Evolutionary conservation across 805 yeast species (phyloP), one percentile per base, ranked within the genome.

Genomic region (Lachancea thermotolerans): DNA sequence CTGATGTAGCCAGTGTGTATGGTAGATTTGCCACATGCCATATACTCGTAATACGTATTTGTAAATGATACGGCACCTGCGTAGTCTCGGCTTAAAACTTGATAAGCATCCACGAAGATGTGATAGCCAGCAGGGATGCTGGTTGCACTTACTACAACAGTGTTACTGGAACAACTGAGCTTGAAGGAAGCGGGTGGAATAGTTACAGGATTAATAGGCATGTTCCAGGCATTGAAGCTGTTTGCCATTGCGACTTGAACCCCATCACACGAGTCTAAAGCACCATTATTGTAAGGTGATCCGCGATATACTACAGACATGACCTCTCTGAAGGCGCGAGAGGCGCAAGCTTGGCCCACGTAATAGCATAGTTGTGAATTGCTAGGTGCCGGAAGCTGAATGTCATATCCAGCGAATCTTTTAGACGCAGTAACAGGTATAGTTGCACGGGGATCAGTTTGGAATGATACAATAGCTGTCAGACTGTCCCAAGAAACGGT

Each of bases 121-220:
- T 47, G 47, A 33, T 47, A 49, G 10, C 49, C 46, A 3, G 49
- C 49, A 5, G 53, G 50, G 14, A 49, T 37, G 33, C 49, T 39
- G 31, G 41, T 42, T 25, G 53, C 53, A 28, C 44, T 40, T 25
- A 49, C 35, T 3, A 43, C 43, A 27, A 49, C 32, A 5, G 47
- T 45, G 29, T 47, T 45, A 11, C 39, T 21, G 10, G 35, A 33
- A 40, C 53, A 49, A 15, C 43, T 35, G 15, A 37, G 32, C 1
- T 42, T 37, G 17, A 44, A 49, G 2, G 48, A 37, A 12, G 15
- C 28, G 10, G 45, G 33, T 7, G 50, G 50, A 17, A 47, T 37
- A n/a, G 35, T 40, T 5, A 35, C 45, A 5, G 53, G 48, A 35
- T 37, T 41, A 28, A 40, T 40, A 6, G 53, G 50, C 43, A 36